Base-by-base conservation (phyloP, 75 land plant genomes). In the Larix kaempferi region DNA sequence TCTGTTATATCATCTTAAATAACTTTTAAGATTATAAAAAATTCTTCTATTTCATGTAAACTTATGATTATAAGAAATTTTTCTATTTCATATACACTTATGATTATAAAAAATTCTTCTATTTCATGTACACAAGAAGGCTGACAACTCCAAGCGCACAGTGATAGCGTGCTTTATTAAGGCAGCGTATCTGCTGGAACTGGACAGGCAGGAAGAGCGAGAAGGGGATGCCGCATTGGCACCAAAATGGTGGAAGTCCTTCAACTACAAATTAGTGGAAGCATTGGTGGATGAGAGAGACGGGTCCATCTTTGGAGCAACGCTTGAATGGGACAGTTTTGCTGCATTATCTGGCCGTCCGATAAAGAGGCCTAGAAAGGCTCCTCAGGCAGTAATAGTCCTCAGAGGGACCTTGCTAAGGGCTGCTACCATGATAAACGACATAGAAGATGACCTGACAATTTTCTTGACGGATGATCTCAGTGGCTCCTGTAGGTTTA, bases 121-220 rank as follows among this genome's bases (percentile, higher is more conserved):
- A 12, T 61, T 15, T 61, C 26, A 21, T 74, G 39, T 21, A 19
- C 61, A 21, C 81, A 88, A 92, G 87, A 90, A 84, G 76, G 87
- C 82, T 76, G 76, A 72, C 2, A 90, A 88, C 19, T 85, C 89
- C 86, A 85, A 79, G 59, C 80, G 88, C 55, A 89, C 86, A 39
- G 89, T 92, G 0, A 84, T 92, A 44, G 91, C 91, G 2, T 89
- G 89, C 61, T 89, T 92, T 78, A 88, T 92, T 56, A 91, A 92
- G 76, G 94, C 87, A 39, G 94, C 88, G 41, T 92, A 89, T 78
- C 75, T 92, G 74, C 85, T 87, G 21, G 91, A 92, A 79, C 79
- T 92, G 0, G 91, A 92, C 64, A 83, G 90, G 57, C 94, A 92
- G 74, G 91, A 92, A 64, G 85, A 89, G 19, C 66, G 81, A 65